These are phyloP conservation scores for Lentinula detonsa DNA, from an alignment of 768 basidiomycete species.

Conservation along the genomic window DNA sequence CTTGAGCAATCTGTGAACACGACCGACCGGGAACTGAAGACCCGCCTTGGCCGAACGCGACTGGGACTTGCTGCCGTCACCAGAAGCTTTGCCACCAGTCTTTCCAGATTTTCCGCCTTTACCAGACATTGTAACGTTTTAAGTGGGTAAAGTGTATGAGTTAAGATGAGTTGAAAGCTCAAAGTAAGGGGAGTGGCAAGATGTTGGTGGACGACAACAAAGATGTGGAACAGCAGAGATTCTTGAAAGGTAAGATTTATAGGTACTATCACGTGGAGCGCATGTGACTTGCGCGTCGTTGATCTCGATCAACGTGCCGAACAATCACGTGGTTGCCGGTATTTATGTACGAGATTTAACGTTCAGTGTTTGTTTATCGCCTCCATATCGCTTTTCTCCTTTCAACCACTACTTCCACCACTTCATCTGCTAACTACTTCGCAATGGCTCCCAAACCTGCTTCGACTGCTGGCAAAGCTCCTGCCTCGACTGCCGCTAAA, in stretches of 20 bases:
- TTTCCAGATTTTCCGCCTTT: conserved; percentile 49
- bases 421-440: conserved; percentile 10
- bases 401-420: conserved; percentile 10
- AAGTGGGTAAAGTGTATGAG: conserved; percentile 4
- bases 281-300: conserved; percentile 8
- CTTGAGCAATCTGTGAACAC: conserved; percentile 86
- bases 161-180: conserved; percentile 8
- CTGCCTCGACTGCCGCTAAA: conserved; percentile 67
- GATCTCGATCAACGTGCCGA: conserved; percentile 2
- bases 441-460: conserved; percentile 69
- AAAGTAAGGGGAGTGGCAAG: not conserved
- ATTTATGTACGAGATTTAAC: conserved; percentile 7
- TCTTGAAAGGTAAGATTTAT: conserved; percentile 25
- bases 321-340: conserved; percentile 37
- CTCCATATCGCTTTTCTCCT: conserved; percentile 10
- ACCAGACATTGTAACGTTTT: conserved; percentile 34
- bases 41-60: conserved; percentile 73
- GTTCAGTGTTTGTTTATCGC: not conserved
- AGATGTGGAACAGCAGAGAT: not conserved
- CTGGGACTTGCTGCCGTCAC: conserved; percentile 44
- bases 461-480: conserved; percentile 81
- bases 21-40: conserved; percentile 86
- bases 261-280: conserved; percentile 18
- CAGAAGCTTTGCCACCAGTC: conserved; percentile 46
- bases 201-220: not conserved